Evolutionary conservation across 192 early-diverging fungal species (phyloP), one percentile per base, ranked within the genome.

Genomic region (Geranomyces variabilis): DNA sequence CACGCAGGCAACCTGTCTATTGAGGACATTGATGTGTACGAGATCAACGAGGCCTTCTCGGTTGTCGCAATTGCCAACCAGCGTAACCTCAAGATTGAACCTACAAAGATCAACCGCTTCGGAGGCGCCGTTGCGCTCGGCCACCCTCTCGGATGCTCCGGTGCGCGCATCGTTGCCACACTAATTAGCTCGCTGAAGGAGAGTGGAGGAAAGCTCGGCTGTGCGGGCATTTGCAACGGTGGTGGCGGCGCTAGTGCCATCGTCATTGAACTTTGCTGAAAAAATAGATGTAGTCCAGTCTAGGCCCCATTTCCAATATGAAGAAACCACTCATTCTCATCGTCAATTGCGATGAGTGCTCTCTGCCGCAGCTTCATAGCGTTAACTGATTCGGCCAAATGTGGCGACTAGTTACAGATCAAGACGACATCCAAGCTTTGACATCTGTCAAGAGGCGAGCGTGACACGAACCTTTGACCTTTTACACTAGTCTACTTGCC

Each of bases 31-130:
- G 91, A 92, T 63, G 75, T 89, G 57, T 99, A 91, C 71, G 97
- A 99, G 82, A 86, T 99, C 80, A 98, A 99, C 84, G 97, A 99
- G 81, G 97, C 97, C 0, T 99, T 99, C 77, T 90, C 92, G 57
- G 97, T 99, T 17, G 97, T 98, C 48, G 90, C 91, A 12, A 84
- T 93, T 26, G 94, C 95, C 56, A 96, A 96, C 80, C 84, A 84
- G 68, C 90, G 93, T 76, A 85, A 95, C 17, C 76, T 97, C 41
- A 85, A 80, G 26, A 77, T 98, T 53, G 79, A 75, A 34, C 74
- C 77, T 9, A 89, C 89, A n/a, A 93, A 93, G 55, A 86, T 98
- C 61, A 99, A 99, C 70, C 86, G 92, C n/a, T 88, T 90, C 77
- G 97, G 97, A 66, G 97, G 97, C 57, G 96, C 97, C 30, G 95